phyloP scores from a whole-genome alignment of 1,284 basidiomycete genomes.

The Ganoderma sinense region DNA sequence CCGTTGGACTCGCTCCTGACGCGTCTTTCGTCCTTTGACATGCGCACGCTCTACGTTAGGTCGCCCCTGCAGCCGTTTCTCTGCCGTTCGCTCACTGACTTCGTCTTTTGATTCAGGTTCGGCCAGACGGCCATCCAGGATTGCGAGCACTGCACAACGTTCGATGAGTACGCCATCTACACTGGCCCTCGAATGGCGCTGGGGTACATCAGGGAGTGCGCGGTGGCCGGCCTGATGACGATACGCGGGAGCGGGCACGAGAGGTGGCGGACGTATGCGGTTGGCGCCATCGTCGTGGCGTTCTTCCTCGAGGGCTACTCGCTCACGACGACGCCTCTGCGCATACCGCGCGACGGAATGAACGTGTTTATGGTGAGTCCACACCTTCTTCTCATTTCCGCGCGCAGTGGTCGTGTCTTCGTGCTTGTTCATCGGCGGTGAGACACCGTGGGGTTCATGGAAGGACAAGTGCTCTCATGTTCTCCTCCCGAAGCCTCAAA shows the following conservation, averaged over 20 bases:
- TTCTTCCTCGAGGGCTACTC: conserved; percentile 63
- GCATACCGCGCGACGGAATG: conserved; percentile 48
- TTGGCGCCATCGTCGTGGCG: conserved; percentile 56
- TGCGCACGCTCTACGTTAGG: conserved; percentile 67
- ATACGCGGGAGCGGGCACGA: conserved; percentile 48
- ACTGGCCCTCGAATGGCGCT: conserved; percentile 60
- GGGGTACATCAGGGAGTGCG: conserved; percentile 63
- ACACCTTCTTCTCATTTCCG: neutral
- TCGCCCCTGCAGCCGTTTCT: conserved; percentile 33
- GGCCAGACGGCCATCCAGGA: conserved; percentile 68
- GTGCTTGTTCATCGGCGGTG: neutral
- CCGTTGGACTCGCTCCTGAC: conserved; percentile 60
- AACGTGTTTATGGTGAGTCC: conserved; percentile 62
- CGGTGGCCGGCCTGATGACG: conserved; percentile 61
- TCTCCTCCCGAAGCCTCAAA: no score
- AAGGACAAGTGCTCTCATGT: no score
- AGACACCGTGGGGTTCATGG: no score
- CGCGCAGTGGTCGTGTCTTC: neutral
- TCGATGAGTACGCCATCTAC: conserved; percentile 65
- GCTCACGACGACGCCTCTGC: conserved; percentile 53
- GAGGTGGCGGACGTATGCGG: conserved; percentile 55
- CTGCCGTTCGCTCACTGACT: conserved; percentile 33
- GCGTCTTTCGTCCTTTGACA: conserved; percentile 64
- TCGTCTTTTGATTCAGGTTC: conserved; percentile 48
- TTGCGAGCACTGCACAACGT: conserved; percentile 67